phyloP scores from a whole-genome alignment of 306 rosid genomes.

The Cyclanthera cordifolia region DNA sequence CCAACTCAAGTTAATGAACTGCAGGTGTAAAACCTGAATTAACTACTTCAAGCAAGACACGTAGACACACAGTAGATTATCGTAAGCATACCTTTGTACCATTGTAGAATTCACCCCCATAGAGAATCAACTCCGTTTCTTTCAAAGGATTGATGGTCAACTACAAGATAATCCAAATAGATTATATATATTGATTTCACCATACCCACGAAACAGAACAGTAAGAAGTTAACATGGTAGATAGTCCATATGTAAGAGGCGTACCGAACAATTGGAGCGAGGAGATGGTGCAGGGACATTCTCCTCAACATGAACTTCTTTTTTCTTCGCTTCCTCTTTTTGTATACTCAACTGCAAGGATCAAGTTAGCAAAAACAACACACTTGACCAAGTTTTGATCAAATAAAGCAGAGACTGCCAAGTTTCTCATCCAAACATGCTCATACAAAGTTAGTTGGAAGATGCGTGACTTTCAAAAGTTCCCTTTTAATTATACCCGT shows the following conservation, averaged over 20 bases:
- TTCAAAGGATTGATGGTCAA: constrained; percentile 79
- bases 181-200: background rate
- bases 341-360: constrained; percentile 50
- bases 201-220: background rate
- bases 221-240: background rate
- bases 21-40: constrained; percentile 5
- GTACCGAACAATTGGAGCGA: constrained; percentile 80
- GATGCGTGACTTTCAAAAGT: background rate
- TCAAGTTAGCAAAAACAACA: background rate
- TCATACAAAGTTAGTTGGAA: background rate
- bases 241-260: background rate
- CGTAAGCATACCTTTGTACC: constrained; percentile 62
- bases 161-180: constrained; percentile 26
- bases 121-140: constrained; percentile 75
- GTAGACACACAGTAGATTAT: background rate
- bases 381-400: background rate
- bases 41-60: constrained; percentile 7
- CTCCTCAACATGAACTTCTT: constrained; percentile 78
- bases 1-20: constrained; percentile 14
- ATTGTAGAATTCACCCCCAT: constrained; percentile 95
- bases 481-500: too few species aligned
- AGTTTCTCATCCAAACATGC: background rate
- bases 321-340: constrained; percentile 94
- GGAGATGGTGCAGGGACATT: constrained; percentile 94
- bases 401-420: background rate